Percentiles rank a stretch among this genome's conserved stretches.
phyloP scores from a whole-genome alignment of 257 asterid genomes.

The Lithospermum erythrorhizon region DNA sequence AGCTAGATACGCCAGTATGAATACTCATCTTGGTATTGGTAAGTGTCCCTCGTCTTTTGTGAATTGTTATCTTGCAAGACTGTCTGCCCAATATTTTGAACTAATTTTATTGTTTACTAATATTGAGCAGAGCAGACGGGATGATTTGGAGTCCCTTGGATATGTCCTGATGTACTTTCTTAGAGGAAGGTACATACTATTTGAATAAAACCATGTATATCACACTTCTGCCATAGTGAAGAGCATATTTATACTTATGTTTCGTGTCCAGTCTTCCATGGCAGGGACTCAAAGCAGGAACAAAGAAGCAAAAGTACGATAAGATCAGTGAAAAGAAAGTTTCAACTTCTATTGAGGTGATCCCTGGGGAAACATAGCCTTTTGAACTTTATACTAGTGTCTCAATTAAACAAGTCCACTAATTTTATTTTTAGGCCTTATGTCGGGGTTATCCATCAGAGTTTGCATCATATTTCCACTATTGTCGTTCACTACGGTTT shows the following conservation, averaged over 20 bases:
- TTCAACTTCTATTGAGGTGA: constrained; percentile 94
- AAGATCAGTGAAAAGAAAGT: constrained; percentile 90
- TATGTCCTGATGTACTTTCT: constrained; percentile 88
- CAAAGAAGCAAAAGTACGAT: constrained; percentile 89
- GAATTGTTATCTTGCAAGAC: constrained; percentile 7
- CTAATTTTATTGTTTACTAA: neutral
- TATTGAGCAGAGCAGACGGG: constrained; percentile 96
- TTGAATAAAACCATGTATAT: constrained; percentile 10
- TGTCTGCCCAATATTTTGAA: constrained; percentile 5
- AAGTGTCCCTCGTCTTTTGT: constrained; percentile 17
- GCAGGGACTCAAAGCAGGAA: constrained; percentile 98
- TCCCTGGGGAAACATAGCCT: constrained; percentile 9
- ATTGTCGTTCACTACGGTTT: constrained; percentile 89
- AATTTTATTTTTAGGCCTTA: constrained; percentile 41
- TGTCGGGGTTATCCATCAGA: constrained; percentile 93
- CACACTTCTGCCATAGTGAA: constrained; percentile 9
- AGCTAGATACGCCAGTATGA: constrained; percentile 97
- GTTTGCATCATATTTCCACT: constrained; percentile 93
- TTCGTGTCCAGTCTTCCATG: constrained; percentile 68
- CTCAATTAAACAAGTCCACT: constrained; percentile 10
- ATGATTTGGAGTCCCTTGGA: constrained; percentile 98
- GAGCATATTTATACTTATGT: constrained; percentile 26
- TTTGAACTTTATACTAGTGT: constrained; percentile 9
- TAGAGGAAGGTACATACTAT: constrained; percentile 63
- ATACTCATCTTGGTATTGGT: constrained; percentile 97